Evolutionary conservation across 371 early-diverging fungal species (phyloP).

Genomic region (Chytridium lagenaria): DNA sequence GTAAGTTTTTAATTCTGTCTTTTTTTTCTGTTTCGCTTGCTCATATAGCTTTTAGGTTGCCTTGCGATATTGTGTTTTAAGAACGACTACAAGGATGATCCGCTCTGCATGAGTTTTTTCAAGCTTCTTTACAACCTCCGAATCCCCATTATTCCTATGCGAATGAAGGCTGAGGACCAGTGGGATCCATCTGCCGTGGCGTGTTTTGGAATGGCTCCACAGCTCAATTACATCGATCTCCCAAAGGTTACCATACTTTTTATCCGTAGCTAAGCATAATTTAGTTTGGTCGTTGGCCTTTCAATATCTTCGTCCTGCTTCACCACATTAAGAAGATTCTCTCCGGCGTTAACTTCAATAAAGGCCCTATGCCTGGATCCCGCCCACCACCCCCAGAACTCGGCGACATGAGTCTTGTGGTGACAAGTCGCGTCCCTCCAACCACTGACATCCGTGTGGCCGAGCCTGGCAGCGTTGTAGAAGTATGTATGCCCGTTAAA

Average conservation of each 20-base stretch:
- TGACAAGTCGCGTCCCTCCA: constrained; percentile 9
- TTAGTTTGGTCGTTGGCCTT: constrained; percentile 4
- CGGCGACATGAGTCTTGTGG: not conserved
- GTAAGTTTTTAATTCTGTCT: not conserved
- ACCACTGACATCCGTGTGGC: not conserved
- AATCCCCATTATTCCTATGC: not conserved
- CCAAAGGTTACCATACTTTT: constrained; percentile 4
- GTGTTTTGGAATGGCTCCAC: constrained; percentile 9
- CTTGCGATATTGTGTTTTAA: constrained; percentile 4
- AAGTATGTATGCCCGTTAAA: constrained; percentile 10
- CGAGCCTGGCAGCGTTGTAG: not conserved
- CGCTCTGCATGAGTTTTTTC: not conserved
- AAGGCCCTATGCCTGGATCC: constrained; percentile 1
- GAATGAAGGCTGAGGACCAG: not conserved
- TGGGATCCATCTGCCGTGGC: not conserved
- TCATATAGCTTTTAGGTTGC: too few species aligned
- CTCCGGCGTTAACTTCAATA: not conserved
- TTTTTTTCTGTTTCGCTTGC: not conserved
- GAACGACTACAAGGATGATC: not conserved
- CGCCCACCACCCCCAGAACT: not conserved
- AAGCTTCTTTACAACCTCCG: not conserved
- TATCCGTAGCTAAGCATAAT: not conserved
- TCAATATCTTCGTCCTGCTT: not conserved
- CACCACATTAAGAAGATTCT: not conserved
- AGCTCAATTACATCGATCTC: not conserved